phyloP scores from a whole-genome alignment of 495 filamentous ascomycete genomes.

The Hypomontagnella monticulosa region DNA sequence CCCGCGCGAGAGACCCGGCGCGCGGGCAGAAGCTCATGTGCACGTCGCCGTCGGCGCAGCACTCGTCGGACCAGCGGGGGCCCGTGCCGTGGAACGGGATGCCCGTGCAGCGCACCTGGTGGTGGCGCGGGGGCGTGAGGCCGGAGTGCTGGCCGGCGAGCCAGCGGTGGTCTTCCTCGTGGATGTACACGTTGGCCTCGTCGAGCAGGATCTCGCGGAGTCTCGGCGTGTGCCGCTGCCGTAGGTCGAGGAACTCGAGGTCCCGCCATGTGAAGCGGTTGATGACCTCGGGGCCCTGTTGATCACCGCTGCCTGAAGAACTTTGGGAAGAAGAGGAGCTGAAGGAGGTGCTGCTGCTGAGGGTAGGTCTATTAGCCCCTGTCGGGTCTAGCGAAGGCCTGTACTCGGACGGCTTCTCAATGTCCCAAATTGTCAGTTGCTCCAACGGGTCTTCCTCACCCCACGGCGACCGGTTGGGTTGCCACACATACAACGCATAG shows the following conservation, averaged over 20 bases:
- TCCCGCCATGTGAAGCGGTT: constrained; percentile 64
- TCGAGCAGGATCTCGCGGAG: constrained; percentile 66
- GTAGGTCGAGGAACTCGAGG: constrained; percentile 65
- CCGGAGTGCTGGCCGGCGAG: constrained; percentile 55
- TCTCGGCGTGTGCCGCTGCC: constrained; percentile 64
- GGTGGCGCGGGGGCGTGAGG: constrained; percentile 52
- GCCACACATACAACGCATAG: constrained; percentile 75
- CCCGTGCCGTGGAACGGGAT: constrained; percentile 65
- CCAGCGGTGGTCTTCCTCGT: constrained; percentile 63
- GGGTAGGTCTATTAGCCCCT: constrained; percentile 50
- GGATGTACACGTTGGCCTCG: constrained; percentile 61
- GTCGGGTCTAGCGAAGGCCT: constrained; percentile 65
- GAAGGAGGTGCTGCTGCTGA: constrained; percentile 1
- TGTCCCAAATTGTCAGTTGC: constrained; percentile 73
- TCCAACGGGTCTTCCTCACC: constrained; percentile 70
- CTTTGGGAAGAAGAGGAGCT: no score
- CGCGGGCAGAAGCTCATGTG: constrained; percentile 56
- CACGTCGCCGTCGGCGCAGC: constrained; percentile 58
- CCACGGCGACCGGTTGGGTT: constrained; percentile 68
- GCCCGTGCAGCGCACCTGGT: constrained; percentile 59
- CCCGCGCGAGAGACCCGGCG: constrained; percentile 47
- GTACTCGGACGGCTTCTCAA: constrained; percentile 64
- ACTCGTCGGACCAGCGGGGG: constrained; percentile 61
- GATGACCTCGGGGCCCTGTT: constrained; percentile 53
- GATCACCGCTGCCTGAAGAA: no score